phyloP scores from a whole-genome alignment of 2,329 filamentous ascomycete genomes.

The Ascochyta pisi region DNA sequence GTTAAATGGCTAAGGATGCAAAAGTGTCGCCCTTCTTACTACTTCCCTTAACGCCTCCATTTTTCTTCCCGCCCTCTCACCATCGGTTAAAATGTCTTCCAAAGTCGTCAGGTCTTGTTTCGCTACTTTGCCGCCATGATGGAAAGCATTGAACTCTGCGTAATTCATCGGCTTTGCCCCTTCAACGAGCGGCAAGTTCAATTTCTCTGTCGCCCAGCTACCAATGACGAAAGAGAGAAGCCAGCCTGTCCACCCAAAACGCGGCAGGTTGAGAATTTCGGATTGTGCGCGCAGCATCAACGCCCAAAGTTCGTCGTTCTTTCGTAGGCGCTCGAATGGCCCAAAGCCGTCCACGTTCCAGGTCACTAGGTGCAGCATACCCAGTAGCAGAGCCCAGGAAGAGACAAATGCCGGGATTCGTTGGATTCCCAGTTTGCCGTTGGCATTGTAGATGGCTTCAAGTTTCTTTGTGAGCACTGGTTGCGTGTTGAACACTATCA shows the following conservation, averaged over 20 bases:
- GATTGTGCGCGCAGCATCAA: constrained; percentile 25
- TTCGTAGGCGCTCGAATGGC: constrained; percentile 11
- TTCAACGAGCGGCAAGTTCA: background rate
- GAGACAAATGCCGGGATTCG: constrained; percentile 15
- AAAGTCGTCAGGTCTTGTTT: constrained; percentile 26
- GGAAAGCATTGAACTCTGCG: constrained; percentile 31
- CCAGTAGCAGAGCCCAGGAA: background rate
- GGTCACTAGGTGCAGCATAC: constrained; percentile 19
- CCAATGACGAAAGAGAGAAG: constrained; percentile 22
- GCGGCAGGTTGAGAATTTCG: constrained; percentile 24
- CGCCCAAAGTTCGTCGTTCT: constrained; percentile 22
- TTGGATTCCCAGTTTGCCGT: constrained; percentile 7
- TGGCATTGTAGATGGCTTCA: constrained; percentile 16
- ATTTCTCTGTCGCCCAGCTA: constrained; percentile 21
- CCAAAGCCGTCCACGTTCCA: constrained; percentile 27
- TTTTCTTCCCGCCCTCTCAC: constrained; percentile 22
- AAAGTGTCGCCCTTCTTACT: background rate
- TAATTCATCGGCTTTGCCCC: constrained; percentile 12
- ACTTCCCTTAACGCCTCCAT: constrained; percentile 16
- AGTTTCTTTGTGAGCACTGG: constrained; percentile 14
- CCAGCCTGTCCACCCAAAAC: constrained; percentile 30
- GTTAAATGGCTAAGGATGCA: background rate
- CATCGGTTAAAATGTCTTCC: constrained; percentile 22
- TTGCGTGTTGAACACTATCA: constrained; percentile 18
- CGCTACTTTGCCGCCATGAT: constrained; percentile 29